Conservation (phyloP, 176 grass and related monocot species). For the Thinopyrum elongatum region DNA sequence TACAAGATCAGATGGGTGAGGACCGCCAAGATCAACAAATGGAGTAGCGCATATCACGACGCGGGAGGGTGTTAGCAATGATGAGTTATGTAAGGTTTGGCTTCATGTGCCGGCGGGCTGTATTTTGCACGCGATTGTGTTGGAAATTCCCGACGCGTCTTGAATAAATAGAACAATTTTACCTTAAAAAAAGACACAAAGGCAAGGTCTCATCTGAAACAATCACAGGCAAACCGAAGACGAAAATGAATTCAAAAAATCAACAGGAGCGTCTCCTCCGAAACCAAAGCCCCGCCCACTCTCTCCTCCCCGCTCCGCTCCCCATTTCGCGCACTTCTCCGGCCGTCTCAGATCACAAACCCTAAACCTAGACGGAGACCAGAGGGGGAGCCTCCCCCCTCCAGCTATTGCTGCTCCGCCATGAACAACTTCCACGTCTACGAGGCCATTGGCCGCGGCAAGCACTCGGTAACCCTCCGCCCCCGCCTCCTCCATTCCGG, state of each 20-base stretch:
- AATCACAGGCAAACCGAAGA: background rate
- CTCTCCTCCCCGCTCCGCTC: background rate
- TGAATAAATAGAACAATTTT: too few relatives aligned
- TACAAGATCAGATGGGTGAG: too few relatives aligned
- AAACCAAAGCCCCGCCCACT: slow-evolving; percentile 39
- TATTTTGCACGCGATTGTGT: too few relatives aligned
- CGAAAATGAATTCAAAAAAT: background rate
- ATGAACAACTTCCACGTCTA: slow-evolving; percentile 99
- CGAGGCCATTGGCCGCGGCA: slow-evolving; percentile 91
- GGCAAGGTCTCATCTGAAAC: background rate
- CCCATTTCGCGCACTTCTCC: background rate
- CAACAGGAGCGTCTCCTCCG: slow-evolving; percentile 19
- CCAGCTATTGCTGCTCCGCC: background rate
- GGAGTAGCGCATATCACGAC: too few relatives aligned
- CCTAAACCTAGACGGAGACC: slow-evolving; percentile 22
- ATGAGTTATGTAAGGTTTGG: too few relatives aligned
- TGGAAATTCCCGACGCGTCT: too few relatives aligned
- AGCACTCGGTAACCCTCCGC: slow-evolving; percentile 67
- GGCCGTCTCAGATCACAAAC: slow-evolving; percentile 29
- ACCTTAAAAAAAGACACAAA: background rate
- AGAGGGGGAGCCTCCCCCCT: background rate
- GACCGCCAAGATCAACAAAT: too few relatives aligned
- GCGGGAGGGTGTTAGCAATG: too few relatives aligned
- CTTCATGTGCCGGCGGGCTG: too few relatives aligned
- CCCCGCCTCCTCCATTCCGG: background rate